Base-by-base conservation (phyloP, 1,139 yeast species). In the Scheffersomyces titani region DNA sequence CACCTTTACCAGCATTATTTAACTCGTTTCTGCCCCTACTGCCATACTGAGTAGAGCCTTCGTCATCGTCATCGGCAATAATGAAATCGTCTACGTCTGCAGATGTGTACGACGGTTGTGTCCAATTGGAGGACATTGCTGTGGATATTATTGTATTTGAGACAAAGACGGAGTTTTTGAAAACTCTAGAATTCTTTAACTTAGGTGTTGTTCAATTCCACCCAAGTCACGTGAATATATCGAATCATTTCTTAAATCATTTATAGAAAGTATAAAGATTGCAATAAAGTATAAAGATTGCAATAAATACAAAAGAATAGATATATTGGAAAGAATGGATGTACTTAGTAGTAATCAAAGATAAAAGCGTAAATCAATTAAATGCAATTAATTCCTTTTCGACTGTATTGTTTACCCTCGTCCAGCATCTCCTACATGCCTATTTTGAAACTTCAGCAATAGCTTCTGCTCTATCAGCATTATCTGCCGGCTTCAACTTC, bases 41-140 rank as follows among this genome's bases (percentile, higher is more conserved):
- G 40, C 40, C 40, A 30, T 30, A 4, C 16, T 30, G 40, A 7
- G 16, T 11, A 30, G 40, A 11, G 16, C 13, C 40, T 30, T 30
- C 40, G 11, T 49, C 61, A 6, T 64, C 69, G 30, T 66, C 71
- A 51, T 69, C 72, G 13, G 72, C 62, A 13, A 68, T 62, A 47
- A 69, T 64, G 54, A 67, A 68, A 52, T 68, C 69, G 54, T 63
- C 63, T 9, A 60, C 59, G 36, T 61, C 64, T 16, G 61, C 20
- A 30, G 53, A 55, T 46, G 57, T 52, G 49, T 61, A 59, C 36
- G 57, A 52, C 16, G 62, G 63, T 44, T 58, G 45, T 20, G 52
- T 54, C 62, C 61, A 56, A 49, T 55, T 51, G 44, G 40, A 54
- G 24, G 62, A 52, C 60, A 59, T 58, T 30, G 9, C 40, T 30